Percentiles rank a stretch among this genome's conserved stretches.
phyloP scores from a whole-genome alignment of 1,284 basidiomycete genomes.

The Ustilago loliicola region DNA sequence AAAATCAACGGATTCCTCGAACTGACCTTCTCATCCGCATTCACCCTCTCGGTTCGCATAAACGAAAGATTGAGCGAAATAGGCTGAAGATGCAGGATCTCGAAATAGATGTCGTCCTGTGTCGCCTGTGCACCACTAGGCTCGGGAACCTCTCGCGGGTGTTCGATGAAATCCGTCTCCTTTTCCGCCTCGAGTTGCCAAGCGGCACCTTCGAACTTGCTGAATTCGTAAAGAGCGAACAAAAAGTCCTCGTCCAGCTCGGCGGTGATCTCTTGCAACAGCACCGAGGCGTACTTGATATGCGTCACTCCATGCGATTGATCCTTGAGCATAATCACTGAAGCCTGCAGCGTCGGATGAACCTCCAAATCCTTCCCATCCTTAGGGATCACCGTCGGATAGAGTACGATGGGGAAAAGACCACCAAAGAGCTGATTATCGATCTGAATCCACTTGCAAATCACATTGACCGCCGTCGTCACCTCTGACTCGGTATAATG shows the following conservation, averaged over 20 bases:
- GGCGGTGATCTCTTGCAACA: constrained; percentile 93
- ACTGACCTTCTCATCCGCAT: constrained; percentile 79
- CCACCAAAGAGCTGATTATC: constrained; percentile 95
- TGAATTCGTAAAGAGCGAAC: constrained; percentile 91
- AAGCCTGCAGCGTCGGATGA: constrained; percentile 90
- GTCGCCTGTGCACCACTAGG: constrained; percentile 75
- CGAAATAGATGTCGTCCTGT: constrained; percentile 85
- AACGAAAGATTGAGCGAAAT: constrained; percentile 93
- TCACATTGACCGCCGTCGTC: constrained; percentile 84
- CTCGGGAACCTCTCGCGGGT: constrained; percentile 83
- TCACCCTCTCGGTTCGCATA: constrained; percentile 94
- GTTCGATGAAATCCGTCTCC: constrained; percentile 77
- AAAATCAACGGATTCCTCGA: constrained; percentile 87
- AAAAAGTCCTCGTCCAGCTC: constrained; percentile 97
- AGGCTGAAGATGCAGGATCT: constrained; percentile 96
- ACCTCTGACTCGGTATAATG: constrained; percentile 87
- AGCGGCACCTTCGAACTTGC: constrained; percentile 81
- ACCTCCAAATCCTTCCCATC: constrained; percentile 82
- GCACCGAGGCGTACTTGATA: constrained; percentile 94
- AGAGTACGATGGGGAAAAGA: constrained; percentile 93
- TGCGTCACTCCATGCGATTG: constrained; percentile 89
- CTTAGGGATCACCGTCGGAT: constrained; percentile 90
- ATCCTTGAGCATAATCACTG: constrained; percentile 91
- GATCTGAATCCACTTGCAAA: constrained; percentile 91
- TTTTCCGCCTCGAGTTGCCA: constrained; percentile 52